Conservation (phyloP, 1,284 basidiomycete species). For the Wallemia hederae region DNA sequence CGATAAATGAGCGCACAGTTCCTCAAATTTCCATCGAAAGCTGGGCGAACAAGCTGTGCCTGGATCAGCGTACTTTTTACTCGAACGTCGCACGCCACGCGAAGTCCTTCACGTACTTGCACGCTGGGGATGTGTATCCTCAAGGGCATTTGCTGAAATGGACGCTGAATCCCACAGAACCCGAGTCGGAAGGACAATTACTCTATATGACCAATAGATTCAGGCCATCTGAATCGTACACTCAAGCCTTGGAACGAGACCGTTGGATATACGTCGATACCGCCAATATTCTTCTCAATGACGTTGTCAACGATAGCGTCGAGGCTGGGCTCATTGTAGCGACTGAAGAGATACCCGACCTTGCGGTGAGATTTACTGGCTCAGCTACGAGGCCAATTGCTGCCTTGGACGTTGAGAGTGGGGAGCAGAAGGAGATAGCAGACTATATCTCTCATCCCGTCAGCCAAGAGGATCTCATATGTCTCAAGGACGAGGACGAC, state of each 20-base stretch:
- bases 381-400: background rate
- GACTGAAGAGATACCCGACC: background rate
- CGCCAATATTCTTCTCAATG: too few relatives aligned
- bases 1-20: background rate
- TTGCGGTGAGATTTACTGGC: background rate
- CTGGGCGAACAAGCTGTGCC: background rate
- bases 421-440: background rate
- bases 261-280: too few relatives aligned
- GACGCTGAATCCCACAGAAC: background rate
- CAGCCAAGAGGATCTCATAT: too few relatives aligned
- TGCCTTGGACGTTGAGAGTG: background rate
- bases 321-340: background rate
- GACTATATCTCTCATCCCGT: too few relatives aligned
- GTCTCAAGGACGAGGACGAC: too few relatives aligned
- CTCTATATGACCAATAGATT: background rate
- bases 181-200: background rate
- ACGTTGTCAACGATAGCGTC: background rate
- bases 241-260: background rate
- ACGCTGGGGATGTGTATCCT: background rate
- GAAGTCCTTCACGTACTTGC: background rate
- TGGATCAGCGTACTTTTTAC: too few relatives aligned
- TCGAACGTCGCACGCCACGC: background rate
- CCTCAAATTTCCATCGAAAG: background rate
- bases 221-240: background rate
- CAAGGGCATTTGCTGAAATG: background rate